A percentile compares a stretch with the other conserved stretches of the same genome.
Conservation (phyloP, 106 monocot species). For the Vanilla planifolia region DNA sequence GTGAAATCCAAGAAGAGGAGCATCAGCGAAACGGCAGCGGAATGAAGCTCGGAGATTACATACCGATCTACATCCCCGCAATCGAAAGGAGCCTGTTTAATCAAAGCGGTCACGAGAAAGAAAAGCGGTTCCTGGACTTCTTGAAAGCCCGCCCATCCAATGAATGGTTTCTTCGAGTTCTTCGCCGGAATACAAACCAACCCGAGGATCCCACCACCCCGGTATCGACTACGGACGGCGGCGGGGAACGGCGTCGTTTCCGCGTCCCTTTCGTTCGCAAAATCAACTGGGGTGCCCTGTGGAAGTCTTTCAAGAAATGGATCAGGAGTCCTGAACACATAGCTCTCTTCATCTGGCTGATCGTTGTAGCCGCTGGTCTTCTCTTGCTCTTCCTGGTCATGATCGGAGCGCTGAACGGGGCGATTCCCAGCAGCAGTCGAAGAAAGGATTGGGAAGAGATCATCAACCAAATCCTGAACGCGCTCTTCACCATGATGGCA, state of each 20-base stretch:
- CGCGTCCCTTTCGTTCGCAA: constrained; percentile 21
- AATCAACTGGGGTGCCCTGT: constrained; percentile 8
- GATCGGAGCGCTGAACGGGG: constrained; percentile 23
- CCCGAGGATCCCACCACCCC: neutral
- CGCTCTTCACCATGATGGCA: constrained; percentile 54
- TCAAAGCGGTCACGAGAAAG: neutral
- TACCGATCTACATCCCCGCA: constrained; percentile 14
- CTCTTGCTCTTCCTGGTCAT: constrained; percentile 26
- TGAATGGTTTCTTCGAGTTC: constrained; percentile 25
- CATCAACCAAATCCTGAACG: constrained; percentile 54
- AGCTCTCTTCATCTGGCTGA: constrained; percentile 36
- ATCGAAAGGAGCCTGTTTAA: constrained; percentile 12
- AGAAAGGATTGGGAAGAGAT: constrained; percentile 40
- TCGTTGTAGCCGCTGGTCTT: constrained; percentile 20
- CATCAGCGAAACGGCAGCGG: neutral
- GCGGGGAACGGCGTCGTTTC: neutral
- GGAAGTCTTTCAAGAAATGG: constrained; percentile 25
- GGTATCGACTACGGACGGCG: no score
- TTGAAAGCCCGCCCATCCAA: constrained; percentile 18
- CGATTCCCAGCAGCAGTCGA: constrained; percentile 7
- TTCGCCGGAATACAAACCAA: neutral
- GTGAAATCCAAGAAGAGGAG: constrained; percentile 8
- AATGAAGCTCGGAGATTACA: constrained; percentile 14
- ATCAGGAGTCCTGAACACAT: constrained; percentile 28
- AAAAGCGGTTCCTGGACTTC: constrained; percentile 23